Evolutionary conservation across 2,329 filamentous ascomycete species (phyloP).

Genomic region (Paraconiothyrium brasiliense): DNA sequence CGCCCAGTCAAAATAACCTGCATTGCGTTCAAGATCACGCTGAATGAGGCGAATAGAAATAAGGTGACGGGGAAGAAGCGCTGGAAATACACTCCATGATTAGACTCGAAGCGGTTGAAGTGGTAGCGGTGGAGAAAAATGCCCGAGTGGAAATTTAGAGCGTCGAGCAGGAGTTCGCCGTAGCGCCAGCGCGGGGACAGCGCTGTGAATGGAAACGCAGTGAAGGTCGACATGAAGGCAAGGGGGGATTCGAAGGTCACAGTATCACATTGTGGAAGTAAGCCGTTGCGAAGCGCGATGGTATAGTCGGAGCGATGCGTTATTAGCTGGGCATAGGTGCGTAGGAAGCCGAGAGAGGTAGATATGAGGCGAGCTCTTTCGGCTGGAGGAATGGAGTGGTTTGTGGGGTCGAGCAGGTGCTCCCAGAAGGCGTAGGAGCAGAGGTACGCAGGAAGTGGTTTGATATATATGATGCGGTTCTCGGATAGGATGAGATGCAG

Average conservation of each 20-base stretch:
- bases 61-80: conserved; percentile 30
- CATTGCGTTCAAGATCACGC: conserved; percentile 33
- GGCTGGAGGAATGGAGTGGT: conserved; percentile 16
- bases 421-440: conserved; percentile 33
- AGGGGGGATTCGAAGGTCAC: conserved; percentile 24
- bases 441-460: conserved; percentile 31
- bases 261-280: conserved; percentile 18
- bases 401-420: conserved; percentile 25
- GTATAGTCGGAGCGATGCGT: conserved; percentile 29
- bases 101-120: conserved; percentile 30
- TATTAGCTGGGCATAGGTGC: conserved; percentile 27
- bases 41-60: conserved; percentile 32
- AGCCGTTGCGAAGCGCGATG: conserved; percentile 23
- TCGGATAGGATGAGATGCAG: conserved; percentile 30
- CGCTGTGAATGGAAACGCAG: conserved; percentile 19
- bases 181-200: conserved; percentile 28
- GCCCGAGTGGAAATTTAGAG: conserved; percentile 31
- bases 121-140: conserved; percentile 29
- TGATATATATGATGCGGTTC: conserved; percentile 27
- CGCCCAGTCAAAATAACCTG: conserved; percentile 30
- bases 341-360: conserved; percentile 30
- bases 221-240: conserved; percentile 27
- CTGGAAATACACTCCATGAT: conserved; percentile 28
- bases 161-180: conserved; percentile 28
- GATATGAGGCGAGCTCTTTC: conserved; percentile 18